A percentile compares a stretch with the other conserved stretches of the same genome.
Conservation (phyloP, 768 basidiomycete species). For the Trametes meyenii region DNA sequence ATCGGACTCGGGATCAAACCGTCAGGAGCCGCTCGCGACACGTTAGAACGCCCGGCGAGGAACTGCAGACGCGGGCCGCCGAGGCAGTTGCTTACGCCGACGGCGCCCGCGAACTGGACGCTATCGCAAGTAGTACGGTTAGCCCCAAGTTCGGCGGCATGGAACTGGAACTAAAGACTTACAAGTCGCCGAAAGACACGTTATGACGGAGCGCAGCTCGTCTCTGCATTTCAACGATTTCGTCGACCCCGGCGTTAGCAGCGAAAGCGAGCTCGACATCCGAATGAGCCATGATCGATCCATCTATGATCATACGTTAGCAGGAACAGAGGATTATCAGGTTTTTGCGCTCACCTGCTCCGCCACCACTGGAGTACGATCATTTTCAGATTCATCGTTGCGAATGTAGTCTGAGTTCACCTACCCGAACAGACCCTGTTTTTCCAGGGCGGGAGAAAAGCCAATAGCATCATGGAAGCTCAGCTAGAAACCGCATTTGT, state of each 20-base stretch:
- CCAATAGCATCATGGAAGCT: constrained; percentile 33
- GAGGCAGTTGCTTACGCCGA: constrained; percentile 28
- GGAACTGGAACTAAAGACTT: neutral
- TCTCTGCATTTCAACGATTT: constrained; percentile 4
- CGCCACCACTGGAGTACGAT: constrained; percentile 2
- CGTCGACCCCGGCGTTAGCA: constrained; percentile 12
- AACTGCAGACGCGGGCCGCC: constrained; percentile 28
- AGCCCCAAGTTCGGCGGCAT: neutral
- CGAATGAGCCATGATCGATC: constrained; percentile 17
- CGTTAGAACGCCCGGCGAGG: constrained; percentile 26
- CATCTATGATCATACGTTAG: constrained; percentile 2
- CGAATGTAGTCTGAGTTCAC: constrained; percentile 2
- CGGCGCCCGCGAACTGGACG: constrained; percentile 35
- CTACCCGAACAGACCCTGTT: neutral
- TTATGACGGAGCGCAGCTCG: neutral
- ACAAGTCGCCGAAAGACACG: constrained; percentile 9
- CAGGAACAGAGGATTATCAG: no score
- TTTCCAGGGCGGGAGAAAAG: constrained; percentile 7
- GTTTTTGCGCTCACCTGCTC: neutral
- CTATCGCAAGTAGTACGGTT: constrained; percentile 6
- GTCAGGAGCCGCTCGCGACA: constrained; percentile 24
- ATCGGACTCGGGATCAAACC: constrained; percentile 29
- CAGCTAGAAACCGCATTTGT: neutral
- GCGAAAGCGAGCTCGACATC: constrained; percentile 17
- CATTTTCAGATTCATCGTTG: neutral